A percentile compares a stretch with the other conserved stretches of the same genome.
These are phyloP conservation scores for Vitis vinifera DNA, from an alignment of 164 flowering plant species.

Conservation along the genomic window DNA sequence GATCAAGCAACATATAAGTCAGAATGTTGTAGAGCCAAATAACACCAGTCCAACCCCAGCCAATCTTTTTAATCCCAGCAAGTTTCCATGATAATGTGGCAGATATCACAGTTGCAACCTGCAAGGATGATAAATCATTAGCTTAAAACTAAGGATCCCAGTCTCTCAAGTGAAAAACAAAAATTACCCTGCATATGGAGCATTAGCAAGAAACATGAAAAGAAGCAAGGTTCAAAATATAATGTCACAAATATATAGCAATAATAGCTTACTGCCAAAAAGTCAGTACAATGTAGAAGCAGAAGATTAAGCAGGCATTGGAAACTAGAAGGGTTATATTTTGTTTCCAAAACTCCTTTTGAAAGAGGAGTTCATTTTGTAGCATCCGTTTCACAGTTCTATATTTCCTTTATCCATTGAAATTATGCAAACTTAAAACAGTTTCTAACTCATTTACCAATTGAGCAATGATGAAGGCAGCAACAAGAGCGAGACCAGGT, in stretches of 20 bases:
- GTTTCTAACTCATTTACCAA: constrained; percentile 23
- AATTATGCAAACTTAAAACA: too few species aligned
- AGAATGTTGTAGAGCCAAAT: constrained; percentile 37
- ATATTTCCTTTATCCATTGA: background rate
- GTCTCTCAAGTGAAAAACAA: background rate
- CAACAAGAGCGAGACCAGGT: constrained; percentile 43
- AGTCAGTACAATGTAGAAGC: too few species aligned
- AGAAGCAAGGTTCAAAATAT: too few species aligned
- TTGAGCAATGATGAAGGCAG: constrained; percentile 45
- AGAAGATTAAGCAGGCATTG: too few species aligned
- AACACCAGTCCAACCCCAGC: constrained; percentile 52
- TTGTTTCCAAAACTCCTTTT: too few species aligned
- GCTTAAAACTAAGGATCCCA: background rate
- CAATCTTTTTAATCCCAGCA: constrained; percentile 40
- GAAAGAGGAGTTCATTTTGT: background rate
- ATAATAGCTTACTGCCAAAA: too few species aligned
- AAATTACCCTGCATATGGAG: background rate
- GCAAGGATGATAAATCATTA: constrained; percentile 2
- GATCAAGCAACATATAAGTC: constrained; percentile 37
- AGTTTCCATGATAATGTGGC: constrained; percentile 28
- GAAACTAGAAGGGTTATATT: too few species aligned
- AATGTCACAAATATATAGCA: too few species aligned
- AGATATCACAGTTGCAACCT: constrained; percentile 46
- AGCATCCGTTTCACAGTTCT: background rate
- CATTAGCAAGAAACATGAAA: background rate